Conservation (phyloP, 1,284 basidiomycete genomes). For the Puccinia sorghi region DNA sequence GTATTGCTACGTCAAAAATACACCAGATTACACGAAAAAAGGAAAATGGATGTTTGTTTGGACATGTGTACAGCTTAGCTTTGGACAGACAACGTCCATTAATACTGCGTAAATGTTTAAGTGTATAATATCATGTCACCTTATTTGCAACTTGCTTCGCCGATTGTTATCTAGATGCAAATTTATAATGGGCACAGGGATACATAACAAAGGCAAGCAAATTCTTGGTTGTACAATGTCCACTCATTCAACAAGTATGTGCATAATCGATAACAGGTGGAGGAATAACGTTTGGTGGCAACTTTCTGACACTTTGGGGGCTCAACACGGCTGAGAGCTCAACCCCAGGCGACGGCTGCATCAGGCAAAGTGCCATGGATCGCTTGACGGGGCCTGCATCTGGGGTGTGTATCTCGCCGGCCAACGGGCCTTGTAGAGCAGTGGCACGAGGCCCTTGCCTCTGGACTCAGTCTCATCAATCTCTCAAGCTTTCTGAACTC, state of each 20-base stretch:
- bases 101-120: not conserved
- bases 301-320: too few relatives aligned
- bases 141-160: conserved; percentile 8
- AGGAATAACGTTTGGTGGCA: too few relatives aligned
- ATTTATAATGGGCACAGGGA: too few relatives aligned
- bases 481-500: too few relatives aligned
- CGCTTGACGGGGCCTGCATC: not conserved
- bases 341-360: too few relatives aligned
- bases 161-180: not conserved
- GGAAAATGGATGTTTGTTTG: conserved; percentile 2
- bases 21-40: not conserved
- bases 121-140: not conserved
- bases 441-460: too few relatives aligned
- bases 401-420: not conserved
- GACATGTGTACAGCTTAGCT: not conserved
- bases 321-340: too few relatives aligned
- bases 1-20: not conserved
- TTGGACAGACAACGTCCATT: not conserved
- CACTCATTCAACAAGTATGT: too few relatives aligned
- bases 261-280: too few relatives aligned
- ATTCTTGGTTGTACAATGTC: too few relatives aligned
- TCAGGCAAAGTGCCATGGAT: conserved; percentile 16
- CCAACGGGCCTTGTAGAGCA: not conserved
- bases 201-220: too few relatives aligned
- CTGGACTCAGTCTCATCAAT: too few relatives aligned